phyloP scores from a whole-genome alignment of 352 stramenopile species.

The Phytophthora europaea region DNA sequence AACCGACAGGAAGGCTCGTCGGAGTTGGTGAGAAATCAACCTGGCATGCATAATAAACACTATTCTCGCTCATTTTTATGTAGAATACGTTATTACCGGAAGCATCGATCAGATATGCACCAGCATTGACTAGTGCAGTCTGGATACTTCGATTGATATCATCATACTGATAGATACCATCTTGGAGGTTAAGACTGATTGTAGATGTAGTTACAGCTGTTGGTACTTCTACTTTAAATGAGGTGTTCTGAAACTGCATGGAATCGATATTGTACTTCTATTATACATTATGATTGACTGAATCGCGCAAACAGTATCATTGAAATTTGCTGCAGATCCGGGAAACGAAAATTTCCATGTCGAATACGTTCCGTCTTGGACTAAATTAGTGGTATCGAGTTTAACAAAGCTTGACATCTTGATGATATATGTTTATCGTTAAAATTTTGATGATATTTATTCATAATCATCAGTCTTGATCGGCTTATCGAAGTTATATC shows the following conservation, averaged over 20 bases:
- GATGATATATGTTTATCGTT: too few relatives aligned
- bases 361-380: slow-evolving; percentile 3
- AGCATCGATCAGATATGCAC: slow-evolving; percentile 14
- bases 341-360: slow-evolving; percentile 13
- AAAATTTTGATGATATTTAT: too few relatives aligned
- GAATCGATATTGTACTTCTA: slow-evolving; percentile 23
- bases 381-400: slow-evolving; percentile 15
- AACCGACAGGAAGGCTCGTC: neutral
- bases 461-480: neutral
- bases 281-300: slow-evolving; percentile 16
- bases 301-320: neutral
- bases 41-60: slow-evolving; percentile 16
- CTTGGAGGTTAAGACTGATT: neutral
- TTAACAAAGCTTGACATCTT: slow-evolving; percentile 4
- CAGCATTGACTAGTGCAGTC: slow-evolving; percentile 13
- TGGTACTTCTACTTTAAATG: slow-evolving; percentile 17
- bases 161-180: slow-evolving; percentile 16
- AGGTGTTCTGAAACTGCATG: slow-evolving; percentile 2
- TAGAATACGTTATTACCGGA: slow-evolving; percentile 11
- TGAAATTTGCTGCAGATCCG: neutral
- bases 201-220: slow-evolving; percentile 14
- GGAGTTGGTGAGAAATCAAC: slow-evolving; percentile 3
- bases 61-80: slow-evolving; percentile 17
- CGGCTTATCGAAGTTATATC: too few relatives aligned
- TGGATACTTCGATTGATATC: slow-evolving; percentile 20